Evolutionary conservation across 2,329 filamentous ascomycete species (phyloP), one percentile per base, ranked within the genome.

Genomic region (Microsporum audouinii): DNA sequence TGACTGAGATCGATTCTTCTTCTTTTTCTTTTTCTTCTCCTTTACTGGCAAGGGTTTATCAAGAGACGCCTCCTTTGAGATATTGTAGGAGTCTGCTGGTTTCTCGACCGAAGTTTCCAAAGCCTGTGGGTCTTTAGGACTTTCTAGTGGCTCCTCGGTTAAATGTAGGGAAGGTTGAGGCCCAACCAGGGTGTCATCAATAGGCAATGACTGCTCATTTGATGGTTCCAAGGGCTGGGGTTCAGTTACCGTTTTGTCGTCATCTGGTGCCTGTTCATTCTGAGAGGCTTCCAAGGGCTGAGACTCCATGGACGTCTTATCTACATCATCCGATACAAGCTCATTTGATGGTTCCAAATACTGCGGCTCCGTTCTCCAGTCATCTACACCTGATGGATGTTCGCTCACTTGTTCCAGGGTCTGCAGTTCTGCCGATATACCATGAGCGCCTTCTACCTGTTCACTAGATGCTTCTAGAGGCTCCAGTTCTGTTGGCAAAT

Each of bases 1-100:
- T 14, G 53, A 43, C 31, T 39, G 23, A 34, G 33, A 41, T 14
- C 53, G 38, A n/a, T 36, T 33, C 41, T 60, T 45, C 10, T 64
- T 62, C 47, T 56, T 62, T 33, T 59, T 58, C 57, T 57, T 61
- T 53, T 61, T 59, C 53, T 57, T 58, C 27, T 36, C 56, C 56
- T 58, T 58, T 23, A 17, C 17, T 6, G 36, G 17, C 17, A 43
- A n/a, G 17, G 56, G 3, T 23, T 27, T 45, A 2, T 55, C 51
- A 36, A 17, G 12, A 55, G 51, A 55, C 12, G 31, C 3, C 8
- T 55, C 51, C 14, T 36, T 36, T 31, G 45, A 5, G 14, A 31
- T 12, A 1, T 29, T 23, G 3, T 55, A 12, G 4, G 51, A 29
- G 6, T 36, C 8, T 5, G 14, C 14, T 38, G 51, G 51, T 7